phyloP scores from a whole-genome alignment of 2,329 filamentous ascomycete species.

The Fusarium luffae region DNA sequence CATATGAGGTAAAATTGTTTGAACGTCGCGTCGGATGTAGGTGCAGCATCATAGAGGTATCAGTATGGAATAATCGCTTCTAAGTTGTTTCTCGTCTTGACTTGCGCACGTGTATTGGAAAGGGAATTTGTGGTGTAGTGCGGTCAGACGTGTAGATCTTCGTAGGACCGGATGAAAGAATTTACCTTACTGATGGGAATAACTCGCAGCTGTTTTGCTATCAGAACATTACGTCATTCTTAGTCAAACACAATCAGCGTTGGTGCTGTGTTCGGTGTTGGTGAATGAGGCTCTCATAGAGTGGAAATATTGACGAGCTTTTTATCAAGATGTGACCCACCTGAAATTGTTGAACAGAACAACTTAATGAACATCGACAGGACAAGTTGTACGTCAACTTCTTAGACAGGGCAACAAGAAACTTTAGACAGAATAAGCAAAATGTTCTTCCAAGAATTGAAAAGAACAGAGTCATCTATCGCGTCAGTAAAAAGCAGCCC shows the following conservation, averaged over 20 bases:
- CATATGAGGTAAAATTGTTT: background rate
- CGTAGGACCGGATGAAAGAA: background rate
- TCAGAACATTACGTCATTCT: background rate
- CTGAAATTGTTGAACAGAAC: accelerated
- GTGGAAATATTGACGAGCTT: too few species aligned
- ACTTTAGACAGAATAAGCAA: accelerated
- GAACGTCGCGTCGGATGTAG: background rate
- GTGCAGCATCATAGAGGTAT: accelerated
- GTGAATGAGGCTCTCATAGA: too few species aligned
- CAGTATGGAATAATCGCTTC: accelerated
- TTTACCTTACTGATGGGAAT: background rate
- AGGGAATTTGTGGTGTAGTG: background rate
- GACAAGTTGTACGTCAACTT: accelerated
- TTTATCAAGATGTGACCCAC: too few species aligned
- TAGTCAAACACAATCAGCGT: accelerated
- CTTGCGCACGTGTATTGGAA: background rate
- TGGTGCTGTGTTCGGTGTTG: too few species aligned
- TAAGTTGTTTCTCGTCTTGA: background rate
- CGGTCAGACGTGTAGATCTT: background rate
- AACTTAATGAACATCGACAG: accelerated
- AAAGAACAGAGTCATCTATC: background rate
- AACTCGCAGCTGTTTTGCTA: background rate
- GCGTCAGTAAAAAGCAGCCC: background rate
- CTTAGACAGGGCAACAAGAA: accelerated
- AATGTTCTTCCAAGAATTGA: background rate